These are phyloP conservation scores for Berkeleyomyces rouxiae DNA, from an alignment of 2,329 filamentous ascomycete genomes.

Conservation along the genomic window DNA sequence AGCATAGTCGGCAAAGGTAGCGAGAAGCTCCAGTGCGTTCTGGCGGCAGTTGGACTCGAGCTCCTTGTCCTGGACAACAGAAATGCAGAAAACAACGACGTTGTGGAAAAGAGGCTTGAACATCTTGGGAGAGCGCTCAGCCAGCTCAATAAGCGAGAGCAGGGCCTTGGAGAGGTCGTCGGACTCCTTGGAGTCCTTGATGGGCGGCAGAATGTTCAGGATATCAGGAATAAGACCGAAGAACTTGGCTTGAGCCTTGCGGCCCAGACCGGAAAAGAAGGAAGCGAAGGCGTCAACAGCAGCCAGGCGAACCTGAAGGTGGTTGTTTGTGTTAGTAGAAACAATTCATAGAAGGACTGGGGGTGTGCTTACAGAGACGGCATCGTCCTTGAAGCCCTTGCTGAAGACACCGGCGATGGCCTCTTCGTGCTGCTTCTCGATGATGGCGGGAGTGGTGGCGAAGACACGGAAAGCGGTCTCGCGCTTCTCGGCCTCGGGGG, in stretches of 20 bases:
- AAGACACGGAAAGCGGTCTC: conserved; percentile 94
- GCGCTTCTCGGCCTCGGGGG: conserved; percentile 62
- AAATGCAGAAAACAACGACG: conserved; percentile 81
- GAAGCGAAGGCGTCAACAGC: conserved; percentile 94
- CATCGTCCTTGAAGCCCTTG: conserved; percentile 79
- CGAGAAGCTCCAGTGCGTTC: conserved; percentile 92
- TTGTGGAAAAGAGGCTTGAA: conserved; percentile 90
- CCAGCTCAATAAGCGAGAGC: conserved; percentile 80
- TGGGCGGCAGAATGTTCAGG: conserved; percentile 81
- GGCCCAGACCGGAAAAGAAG: conserved; percentile 81
- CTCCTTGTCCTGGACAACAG: conserved; percentile 91
- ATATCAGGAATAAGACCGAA: conserved; percentile 76
- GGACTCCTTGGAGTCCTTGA: conserved; percentile 81
- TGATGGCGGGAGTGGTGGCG: conserved; percentile 83
- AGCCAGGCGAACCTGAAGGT: conserved; percentile 59
- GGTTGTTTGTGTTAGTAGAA: background rate
- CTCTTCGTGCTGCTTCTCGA: conserved; percentile 88
- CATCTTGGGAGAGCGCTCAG: conserved; percentile 91
- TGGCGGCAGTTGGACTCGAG: conserved; percentile 78
- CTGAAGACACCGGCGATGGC: conserved; percentile 79
- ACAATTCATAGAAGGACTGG: background rate
- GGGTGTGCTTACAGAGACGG: conserved; percentile 47
- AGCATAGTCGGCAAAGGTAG: conserved; percentile 89
- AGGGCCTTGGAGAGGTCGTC: conserved; percentile 84
- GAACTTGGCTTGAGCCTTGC: conserved; percentile 80